These are phyloP conservation scores for Corrigiola litoralis DNA, from an alignment of 179 eudicot genomes.

Conservation along the genomic window DNA sequence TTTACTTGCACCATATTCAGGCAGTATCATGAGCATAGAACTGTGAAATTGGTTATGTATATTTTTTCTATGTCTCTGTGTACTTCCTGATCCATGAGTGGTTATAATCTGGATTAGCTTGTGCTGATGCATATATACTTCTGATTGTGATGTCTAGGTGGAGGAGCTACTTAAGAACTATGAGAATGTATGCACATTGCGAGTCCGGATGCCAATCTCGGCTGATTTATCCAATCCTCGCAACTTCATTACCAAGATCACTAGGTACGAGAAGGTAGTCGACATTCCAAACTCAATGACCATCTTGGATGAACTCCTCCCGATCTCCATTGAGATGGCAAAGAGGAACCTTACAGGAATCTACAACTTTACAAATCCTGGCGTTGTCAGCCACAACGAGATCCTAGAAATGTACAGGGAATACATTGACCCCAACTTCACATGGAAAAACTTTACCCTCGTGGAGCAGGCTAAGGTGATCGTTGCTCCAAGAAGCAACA, in stretches of 20 bases:
- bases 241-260: conserved; percentile 55
- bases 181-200: conserved; percentile 53
- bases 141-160: conserved; percentile 26
- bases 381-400: conserved; percentile 61
- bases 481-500: conserved; percentile 59
- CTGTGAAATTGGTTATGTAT: too few relatives aligned
- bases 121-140: background rate
- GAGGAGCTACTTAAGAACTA: conserved; percentile 50
- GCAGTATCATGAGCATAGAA: too few relatives aligned
- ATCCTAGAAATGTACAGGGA: conserved; percentile 48
- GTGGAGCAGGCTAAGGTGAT: conserved; percentile 64
- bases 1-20: too few relatives aligned
- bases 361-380: conserved; percentile 60
- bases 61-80: background rate
- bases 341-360: conserved; percentile 62
- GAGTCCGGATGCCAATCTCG: conserved; percentile 59
- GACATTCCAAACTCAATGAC: conserved; percentile 63
- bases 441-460: conserved; percentile 49
- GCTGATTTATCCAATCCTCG: conserved; percentile 51
- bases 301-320: conserved; percentile 53
- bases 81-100: background rate
- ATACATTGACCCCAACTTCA: conserved; percentile 48
- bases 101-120: background rate
- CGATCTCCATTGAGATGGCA: conserved; percentile 58
- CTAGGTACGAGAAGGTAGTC: conserved; percentile 53